Evolutionary conservation across 306 rosid species (phyloP).

Genomic region (Cucurbita argyrosperma): DNA sequence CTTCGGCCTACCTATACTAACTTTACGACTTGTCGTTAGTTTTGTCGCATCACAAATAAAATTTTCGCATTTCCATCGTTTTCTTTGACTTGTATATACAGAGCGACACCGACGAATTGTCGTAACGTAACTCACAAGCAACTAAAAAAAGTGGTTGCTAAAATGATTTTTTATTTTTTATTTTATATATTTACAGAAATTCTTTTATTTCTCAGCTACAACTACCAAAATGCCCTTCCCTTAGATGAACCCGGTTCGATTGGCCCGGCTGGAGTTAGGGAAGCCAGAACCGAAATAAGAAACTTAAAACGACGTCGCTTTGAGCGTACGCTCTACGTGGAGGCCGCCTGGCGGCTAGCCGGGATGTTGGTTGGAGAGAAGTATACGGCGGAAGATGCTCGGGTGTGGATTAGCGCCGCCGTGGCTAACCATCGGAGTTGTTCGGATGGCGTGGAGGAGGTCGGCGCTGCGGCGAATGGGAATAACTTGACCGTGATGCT

Average conservation of each 20-base stretch:
- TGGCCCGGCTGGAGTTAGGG: background rate
- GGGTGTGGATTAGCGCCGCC: conserved; percentile 3
- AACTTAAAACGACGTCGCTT: background rate
- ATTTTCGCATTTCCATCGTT: background rate
- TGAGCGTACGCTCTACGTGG: background rate
- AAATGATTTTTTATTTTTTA: no score
- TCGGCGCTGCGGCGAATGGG: background rate
- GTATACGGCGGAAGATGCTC: background rate
- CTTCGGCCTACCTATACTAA: background rate
- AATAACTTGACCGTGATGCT: background rate
- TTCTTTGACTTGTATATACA: background rate
- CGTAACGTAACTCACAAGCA: background rate
- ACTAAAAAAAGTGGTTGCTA: background rate
- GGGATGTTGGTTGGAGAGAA: background rate
- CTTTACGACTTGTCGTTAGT: background rate
- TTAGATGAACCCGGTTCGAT: background rate
- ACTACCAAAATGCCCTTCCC: background rate
- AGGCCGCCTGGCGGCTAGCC: background rate
- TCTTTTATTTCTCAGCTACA: background rate
- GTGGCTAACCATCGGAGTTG: conserved; percentile 2
- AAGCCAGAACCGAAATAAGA: background rate
- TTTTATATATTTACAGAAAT: background rate
- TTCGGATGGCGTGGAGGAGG: background rate
- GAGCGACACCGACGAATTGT: background rate
- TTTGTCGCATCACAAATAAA: background rate